These are phyloP conservation scores for Pythium scleroteichum DNA, from an alignment of 352 stramenopile species.

Conservation along the genomic window DNA sequence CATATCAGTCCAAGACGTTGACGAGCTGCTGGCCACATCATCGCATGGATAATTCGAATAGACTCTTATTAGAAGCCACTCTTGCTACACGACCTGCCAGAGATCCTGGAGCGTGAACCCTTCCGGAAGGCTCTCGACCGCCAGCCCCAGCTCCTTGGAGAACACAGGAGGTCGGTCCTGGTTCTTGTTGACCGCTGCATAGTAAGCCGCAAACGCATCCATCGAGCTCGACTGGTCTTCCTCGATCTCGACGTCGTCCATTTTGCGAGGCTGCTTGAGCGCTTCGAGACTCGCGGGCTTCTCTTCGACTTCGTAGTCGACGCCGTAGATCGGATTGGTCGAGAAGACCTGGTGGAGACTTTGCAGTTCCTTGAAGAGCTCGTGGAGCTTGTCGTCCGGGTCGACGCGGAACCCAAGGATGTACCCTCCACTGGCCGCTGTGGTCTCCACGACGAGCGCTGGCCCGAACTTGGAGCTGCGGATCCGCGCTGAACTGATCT, in stretches of 20 bases:
- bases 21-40: too few relatives aligned
- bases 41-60: neutral
- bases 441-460: slow-evolving; percentile 51
- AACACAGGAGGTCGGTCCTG: slow-evolving; percentile 71
- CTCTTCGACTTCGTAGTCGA: slow-evolving; percentile 85
- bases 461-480: slow-evolving; percentile 90
- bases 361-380: slow-evolving; percentile 85
- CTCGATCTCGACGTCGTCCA: slow-evolving; percentile 78
- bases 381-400: slow-evolving; percentile 78
- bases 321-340: slow-evolving; percentile 88
- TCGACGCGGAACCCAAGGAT: slow-evolving; percentile 92
- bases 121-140: slow-evolving; percentile 82
- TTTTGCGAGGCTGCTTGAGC: slow-evolving; percentile 68
- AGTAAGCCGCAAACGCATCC: slow-evolving; percentile 90
- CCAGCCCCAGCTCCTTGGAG: slow-evolving; percentile 80
- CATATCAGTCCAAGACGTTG: too few relatives aligned
- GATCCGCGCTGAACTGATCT: slow-evolving; percentile 87
- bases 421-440: slow-evolving; percentile 76
- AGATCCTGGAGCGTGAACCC: slow-evolving; percentile 70
- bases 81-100: slow-evolving; percentile 60
- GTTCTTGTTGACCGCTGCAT: slow-evolving; percentile 84
- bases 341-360: slow-evolving; percentile 84
- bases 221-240: slow-evolving; percentile 64
- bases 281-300: slow-evolving; percentile 38
- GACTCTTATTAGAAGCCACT: neutral